Percentiles rank a stretch among this genome's conserved stretches.
Conservation (phyloP, 2,329 filamentous ascomycete species). For the Colletotrichum truncatum region DNA sequence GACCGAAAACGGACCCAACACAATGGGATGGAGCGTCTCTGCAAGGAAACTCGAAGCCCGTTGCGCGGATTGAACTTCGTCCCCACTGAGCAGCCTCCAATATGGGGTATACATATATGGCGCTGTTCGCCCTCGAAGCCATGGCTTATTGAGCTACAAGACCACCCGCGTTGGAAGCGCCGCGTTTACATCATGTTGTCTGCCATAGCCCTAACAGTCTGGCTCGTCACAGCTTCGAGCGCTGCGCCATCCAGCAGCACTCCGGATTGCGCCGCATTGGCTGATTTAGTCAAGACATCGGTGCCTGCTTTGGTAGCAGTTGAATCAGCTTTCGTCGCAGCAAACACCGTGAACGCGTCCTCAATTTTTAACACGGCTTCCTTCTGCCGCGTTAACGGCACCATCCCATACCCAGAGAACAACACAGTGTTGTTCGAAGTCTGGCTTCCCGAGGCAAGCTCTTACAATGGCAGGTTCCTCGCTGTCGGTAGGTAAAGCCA, state of each 20-base stretch:
- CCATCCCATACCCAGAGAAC: background rate
- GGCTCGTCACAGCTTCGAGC: background rate
- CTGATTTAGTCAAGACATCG: background rate
- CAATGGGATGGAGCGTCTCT: no score
- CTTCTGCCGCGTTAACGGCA: constrained; percentile 7
- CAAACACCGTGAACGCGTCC: background rate
- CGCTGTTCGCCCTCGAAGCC: background rate
- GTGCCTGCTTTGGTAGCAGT: background rate
- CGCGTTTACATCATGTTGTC: constrained; percentile 6
- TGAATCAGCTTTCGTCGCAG: background rate
- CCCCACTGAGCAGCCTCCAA: no score
- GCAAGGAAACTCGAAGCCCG: background rate
- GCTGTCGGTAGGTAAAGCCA: background rate
- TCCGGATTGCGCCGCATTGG: background rate
- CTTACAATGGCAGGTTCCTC: background rate
- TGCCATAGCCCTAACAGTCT: background rate
- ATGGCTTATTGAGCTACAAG: background rate
- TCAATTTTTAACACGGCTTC: background rate
- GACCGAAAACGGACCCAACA: background rate
- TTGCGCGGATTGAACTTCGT: background rate
- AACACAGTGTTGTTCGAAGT: constrained; percentile 13
- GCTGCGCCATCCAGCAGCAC: background rate
- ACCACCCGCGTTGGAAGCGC: background rate
- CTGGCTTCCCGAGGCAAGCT: background rate
- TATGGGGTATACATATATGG: background rate